A percentile compares a stretch with the other conserved stretches of the same genome.
These are phyloP conservation scores for Physcomitrellopsis africana DNA, from an alignment of 225 moss, liverwort and hornwort species.

Conservation along the genomic window DNA sequence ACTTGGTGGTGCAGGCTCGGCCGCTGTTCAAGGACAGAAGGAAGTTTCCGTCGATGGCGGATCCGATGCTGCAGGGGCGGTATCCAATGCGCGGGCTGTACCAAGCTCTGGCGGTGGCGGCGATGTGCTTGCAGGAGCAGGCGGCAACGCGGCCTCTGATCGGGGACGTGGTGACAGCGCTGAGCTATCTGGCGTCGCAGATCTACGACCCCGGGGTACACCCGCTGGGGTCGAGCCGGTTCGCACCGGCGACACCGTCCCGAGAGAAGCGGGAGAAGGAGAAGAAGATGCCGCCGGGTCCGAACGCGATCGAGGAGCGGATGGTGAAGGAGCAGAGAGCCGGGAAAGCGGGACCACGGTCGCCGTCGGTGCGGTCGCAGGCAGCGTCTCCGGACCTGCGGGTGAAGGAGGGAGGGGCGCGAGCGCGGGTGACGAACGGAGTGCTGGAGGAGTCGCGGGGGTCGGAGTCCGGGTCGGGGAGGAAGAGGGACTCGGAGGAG, in stretches of 20 bases:
- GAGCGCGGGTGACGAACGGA: conserved; percentile 46
- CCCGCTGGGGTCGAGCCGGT: conserved; percentile 72
- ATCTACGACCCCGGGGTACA: conserved; percentile 75
- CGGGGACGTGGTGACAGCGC: conserved; percentile 74
- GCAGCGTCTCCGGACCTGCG: conserved; percentile 57
- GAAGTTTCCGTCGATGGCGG: conserved; percentile 80
- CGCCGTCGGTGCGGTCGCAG: conserved; percentile 62
- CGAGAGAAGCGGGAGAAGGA: conserved; percentile 78
- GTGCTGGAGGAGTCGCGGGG: conserved; percentile 55
- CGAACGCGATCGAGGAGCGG: conserved; percentile 57
- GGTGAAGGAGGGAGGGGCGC: conserved; percentile 42
- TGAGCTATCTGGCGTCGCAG: conserved; percentile 76
- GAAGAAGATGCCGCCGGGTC: conserved; percentile 58
- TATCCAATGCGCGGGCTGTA: conserved; percentile 79
- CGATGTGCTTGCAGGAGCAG: conserved; percentile 80
- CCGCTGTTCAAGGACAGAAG: conserved; percentile 75
- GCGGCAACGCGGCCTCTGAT: conserved; percentile 72
- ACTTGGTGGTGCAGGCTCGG: conserved; percentile 53
- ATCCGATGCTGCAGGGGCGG: conserved; percentile 73
- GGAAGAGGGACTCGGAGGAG: conserved; percentile 55
- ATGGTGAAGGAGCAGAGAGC: conserved; percentile 44
- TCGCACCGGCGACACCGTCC: conserved; percentile 74
- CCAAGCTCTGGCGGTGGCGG: conserved; percentile 76
- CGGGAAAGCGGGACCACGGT: conserved; percentile 53
- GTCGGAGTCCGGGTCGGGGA: conserved; percentile 27